A percentile compares a stretch with the other conserved stretches of the same genome.
These are phyloP conservation scores for Aspergillus sp. DNA, from an alignment of 2,329 filamentous ascomycete genomes.

Conservation along the genomic window DNA sequence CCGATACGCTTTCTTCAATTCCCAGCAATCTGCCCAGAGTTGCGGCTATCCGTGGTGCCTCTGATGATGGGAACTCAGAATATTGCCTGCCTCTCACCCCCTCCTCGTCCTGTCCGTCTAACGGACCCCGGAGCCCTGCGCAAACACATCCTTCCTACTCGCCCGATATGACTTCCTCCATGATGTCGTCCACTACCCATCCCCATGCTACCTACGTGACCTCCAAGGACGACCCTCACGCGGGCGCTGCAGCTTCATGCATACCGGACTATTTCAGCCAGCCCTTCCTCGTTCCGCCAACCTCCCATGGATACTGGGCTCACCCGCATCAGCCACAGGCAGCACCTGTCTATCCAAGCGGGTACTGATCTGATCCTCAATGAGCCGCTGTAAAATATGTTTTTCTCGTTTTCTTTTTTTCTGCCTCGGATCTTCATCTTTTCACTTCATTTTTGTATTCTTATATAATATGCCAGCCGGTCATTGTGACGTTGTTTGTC, in stretches of 20 bases:
- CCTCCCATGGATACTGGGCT: not conserved
- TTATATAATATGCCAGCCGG: not conserved
- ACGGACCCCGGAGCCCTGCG: conserved; percentile 12
- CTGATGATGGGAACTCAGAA: conserved; percentile 2
- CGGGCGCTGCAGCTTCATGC: conserved; percentile 3
- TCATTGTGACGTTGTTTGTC: not conserved
- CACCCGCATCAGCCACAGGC: not conserved
- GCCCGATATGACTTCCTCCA: conserved; percentile 8
- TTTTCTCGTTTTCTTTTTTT: not conserved
- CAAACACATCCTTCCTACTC: conserved; percentile 11
- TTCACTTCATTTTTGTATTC: not conserved
- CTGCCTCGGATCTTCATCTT: not conserved
- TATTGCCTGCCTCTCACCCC: conserved; percentile 10
- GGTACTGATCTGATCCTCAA: not conserved
- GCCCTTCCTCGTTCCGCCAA: conserved; percentile 3
- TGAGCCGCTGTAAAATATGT: not conserved
- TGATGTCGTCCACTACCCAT: conserved; percentile 6
- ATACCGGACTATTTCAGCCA: conserved; percentile 13
- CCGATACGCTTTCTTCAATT: not conserved
- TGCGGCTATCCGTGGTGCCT: not conserved
- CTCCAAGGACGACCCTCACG: conserved; percentile 5
- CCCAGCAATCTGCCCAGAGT: not conserved
- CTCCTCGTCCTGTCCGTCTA: conserved; percentile 7
- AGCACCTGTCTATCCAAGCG: not conserved
- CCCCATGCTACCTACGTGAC: conserved; percentile 1